Conservation (phyloP, 805 yeast species). For the Metschnikowia similis region DNA sequence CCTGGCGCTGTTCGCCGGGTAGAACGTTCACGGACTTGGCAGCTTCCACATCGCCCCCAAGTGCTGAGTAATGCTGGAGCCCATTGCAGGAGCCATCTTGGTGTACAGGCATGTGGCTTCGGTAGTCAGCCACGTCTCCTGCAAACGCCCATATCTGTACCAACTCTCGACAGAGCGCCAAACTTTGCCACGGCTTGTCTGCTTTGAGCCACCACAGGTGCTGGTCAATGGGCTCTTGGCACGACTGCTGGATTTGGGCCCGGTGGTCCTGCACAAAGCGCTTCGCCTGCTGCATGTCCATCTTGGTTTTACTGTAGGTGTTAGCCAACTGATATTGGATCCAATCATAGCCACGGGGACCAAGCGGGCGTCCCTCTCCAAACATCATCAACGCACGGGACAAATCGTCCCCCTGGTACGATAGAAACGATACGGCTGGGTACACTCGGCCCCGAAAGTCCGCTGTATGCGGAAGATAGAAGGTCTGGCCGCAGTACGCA, state of each 20-base stretch:
- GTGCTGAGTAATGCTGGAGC: conserved; percentile 43
- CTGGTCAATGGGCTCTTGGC: conserved; percentile 21
- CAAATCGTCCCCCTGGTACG: conserved; percentile 35
- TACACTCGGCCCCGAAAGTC: conserved; percentile 43
- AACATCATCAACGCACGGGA: conserved; percentile 33
- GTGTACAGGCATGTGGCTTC: conserved; percentile 34
- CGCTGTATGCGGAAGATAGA: conserved; percentile 34
- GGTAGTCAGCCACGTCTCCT: conserved; percentile 19
- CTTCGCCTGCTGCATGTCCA: conserved; percentile 22
- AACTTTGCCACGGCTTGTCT: conserved; percentile 39
- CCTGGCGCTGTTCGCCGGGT: conserved; percentile 22
- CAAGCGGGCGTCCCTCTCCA: conserved; percentile 35
- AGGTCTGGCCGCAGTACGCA: conserved; percentile 29
- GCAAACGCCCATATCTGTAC: conserved; percentile 13
- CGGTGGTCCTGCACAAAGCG: conserved; percentile 24
- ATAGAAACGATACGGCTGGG: conserved; percentile 32
- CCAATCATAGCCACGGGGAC: conserved; percentile 35
- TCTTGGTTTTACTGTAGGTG: conserved; percentile 27
- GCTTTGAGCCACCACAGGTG: conserved; percentile 34
- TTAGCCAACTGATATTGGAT: conserved; percentile 37
- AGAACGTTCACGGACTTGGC: conserved; percentile 38
- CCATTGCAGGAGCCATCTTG: conserved; percentile 47
- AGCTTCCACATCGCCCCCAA: conserved; percentile 34
- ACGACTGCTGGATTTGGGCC: conserved; percentile 23
- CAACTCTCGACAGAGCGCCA: conserved; percentile 34